Evolutionary conservation across 345 rosid genomes (phyloP).

Genomic region (Pistacia atlantica): DNA sequence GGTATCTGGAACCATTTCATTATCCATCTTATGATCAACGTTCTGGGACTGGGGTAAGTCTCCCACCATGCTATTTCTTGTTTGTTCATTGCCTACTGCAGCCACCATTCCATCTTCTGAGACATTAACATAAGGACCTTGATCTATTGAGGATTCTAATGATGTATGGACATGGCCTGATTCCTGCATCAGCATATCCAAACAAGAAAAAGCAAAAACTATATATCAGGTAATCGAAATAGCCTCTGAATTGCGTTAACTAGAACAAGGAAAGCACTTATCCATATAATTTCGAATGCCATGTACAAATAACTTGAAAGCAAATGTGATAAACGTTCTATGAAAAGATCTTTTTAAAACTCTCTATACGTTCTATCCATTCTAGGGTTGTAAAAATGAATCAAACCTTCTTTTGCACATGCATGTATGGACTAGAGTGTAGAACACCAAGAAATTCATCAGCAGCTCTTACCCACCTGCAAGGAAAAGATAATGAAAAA

Average conservation of each 20-base stretch:
- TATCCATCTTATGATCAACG: background rate
- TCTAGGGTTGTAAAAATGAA: background rate
- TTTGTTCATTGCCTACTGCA: conserved; percentile 50
- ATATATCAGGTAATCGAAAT: background rate
- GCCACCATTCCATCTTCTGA: conserved; percentile 71
- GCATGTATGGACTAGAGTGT: conserved; percentile 65
- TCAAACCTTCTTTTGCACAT: conserved; percentile 54
- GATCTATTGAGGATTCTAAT: conserved; percentile 58
- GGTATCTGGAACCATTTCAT: conserved; percentile 18
- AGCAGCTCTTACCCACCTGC: conserved; percentile 93
- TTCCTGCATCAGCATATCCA: conserved; percentile 38
- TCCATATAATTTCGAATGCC: background rate
- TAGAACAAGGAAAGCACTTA: conserved; percentile 1
- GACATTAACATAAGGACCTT: conserved; percentile 64
- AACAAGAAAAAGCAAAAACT: background rate
- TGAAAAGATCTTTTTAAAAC: background rate
- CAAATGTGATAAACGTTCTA: background rate
- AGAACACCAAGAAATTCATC: conserved; percentile 71
- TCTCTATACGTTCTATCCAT: background rate
- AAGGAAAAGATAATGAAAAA: conserved; percentile 1
- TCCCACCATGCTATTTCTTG: conserved; percentile 8
- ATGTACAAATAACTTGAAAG: background rate
- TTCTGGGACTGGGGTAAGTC: conserved; percentile 19
- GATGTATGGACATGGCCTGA: conserved; percentile 21
- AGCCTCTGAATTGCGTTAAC: background rate